phyloP scores from a whole-genome alignment of 495 filamentous ascomycete genomes.

The Penicillium nucicola region DNA sequence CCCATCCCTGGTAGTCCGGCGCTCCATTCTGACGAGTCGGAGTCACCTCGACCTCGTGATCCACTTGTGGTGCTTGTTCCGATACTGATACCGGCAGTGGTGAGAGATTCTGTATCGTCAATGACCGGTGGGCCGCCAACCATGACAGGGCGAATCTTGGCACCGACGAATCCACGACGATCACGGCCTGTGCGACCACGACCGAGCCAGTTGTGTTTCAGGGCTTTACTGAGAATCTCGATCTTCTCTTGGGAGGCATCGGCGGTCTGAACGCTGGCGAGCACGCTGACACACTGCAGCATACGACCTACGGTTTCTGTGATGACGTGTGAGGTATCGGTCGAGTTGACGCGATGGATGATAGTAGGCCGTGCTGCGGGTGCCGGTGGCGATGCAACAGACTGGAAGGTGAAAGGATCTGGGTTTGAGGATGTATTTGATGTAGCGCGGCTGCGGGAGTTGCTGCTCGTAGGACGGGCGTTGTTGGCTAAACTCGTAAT shows the following conservation, averaged over 20 bases:
- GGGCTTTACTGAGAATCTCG: conserved; percentile 73
- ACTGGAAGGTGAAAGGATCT: conserved; percentile 47
- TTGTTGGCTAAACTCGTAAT: conserved; percentile 41
- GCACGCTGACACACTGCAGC: conserved; percentile 92
- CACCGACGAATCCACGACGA: conserved; percentile 80
- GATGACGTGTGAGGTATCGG: conserved; percentile 72
- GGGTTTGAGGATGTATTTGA: conserved; percentile 76
- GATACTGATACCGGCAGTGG: conserved; percentile 24
- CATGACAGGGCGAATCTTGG: conserved; percentile 48
- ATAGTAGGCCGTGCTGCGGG: conserved; percentile 36
- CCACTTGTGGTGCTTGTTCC: conserved; percentile 24
- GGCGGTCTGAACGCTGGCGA: conserved; percentile 69
- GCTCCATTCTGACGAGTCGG: conserved; percentile 29
- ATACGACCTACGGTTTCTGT: conserved; percentile 94
- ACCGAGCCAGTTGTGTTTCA: conserved; percentile 96
- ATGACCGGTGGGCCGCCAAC: conserved; percentile 24
- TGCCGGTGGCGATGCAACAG: conserved; percentile 47
- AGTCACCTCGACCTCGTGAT: conserved; percentile 21
- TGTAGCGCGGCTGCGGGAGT: conserved; percentile 66
- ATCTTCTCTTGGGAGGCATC: conserved; percentile 78
- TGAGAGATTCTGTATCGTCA: conserved; percentile 23
- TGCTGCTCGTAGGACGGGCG: conserved; percentile 41
- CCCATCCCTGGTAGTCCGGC: conserved; percentile 7
- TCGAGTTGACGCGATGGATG: conserved; percentile 33
- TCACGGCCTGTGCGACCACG: conserved; percentile 87